phyloP scores from a whole-genome alignment of 2,329 filamentous ascomycete species.

The Gaeumannomyces tritici region DNA sequence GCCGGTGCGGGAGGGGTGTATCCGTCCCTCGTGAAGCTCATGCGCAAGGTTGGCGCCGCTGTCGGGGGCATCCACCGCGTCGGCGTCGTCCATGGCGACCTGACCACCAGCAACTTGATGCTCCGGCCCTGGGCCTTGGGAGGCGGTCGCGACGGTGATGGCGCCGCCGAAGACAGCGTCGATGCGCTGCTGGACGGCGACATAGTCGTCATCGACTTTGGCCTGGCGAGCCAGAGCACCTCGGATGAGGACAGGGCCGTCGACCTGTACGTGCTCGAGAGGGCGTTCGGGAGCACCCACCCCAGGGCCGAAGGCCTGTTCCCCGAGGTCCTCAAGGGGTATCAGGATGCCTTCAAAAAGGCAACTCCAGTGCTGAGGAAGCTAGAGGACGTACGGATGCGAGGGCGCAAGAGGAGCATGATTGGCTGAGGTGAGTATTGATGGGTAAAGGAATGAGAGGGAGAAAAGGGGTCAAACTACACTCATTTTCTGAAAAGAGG shows the following conservation, averaged over 20 bases:
- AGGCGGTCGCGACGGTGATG: slow-evolving; percentile 7
- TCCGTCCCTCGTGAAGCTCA: slow-evolving; percentile 44
- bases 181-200: slow-evolving; percentile 49
- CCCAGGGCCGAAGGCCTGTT: slow-evolving; percentile 75
- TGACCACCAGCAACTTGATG: slow-evolving; percentile 98
- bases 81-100: slow-evolving; percentile 88
- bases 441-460: background rate
- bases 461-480: background rate
- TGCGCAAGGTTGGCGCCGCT: slow-evolving; percentile 60
- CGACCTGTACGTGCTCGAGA: slow-evolving; percentile 89
- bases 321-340: slow-evolving; percentile 61
- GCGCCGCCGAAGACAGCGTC: slow-evolving; percentile 9
- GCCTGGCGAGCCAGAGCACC: slow-evolving; percentile 69
- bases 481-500: background rate
- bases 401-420: slow-evolving; percentile 96
- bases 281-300: slow-evolving; percentile 92
- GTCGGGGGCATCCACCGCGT: slow-evolving; percentile 70
- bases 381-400: slow-evolving; percentile 85
- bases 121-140: slow-evolving; percentile 36
- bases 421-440: slow-evolving; percentile 50
- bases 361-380: slow-evolving; percentile 66
- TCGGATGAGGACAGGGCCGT: slow-evolving; percentile 92
- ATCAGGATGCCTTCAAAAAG: slow-evolving; percentile 66
- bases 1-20: slow-evolving; percentile 19
- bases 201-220: slow-evolving; percentile 89